phyloP scores from a whole-genome alignment of 2,329 filamentous ascomycete species.

The Lachnellula cervina region DNA sequence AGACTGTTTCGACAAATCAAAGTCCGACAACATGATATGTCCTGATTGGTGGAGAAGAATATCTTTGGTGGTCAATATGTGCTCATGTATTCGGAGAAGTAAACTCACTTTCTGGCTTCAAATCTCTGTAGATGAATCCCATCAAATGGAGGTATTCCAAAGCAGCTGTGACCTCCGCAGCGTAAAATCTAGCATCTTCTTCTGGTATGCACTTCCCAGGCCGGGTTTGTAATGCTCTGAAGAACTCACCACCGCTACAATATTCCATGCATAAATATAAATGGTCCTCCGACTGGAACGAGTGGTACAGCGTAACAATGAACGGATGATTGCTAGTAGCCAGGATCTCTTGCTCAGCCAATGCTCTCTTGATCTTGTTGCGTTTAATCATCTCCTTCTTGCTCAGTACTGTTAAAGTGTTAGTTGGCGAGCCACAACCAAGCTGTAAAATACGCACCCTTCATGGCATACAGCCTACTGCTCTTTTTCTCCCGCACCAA shows the following conservation, averaged over 20 bases:
- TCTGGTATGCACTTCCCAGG: slow-evolving; percentile 97
- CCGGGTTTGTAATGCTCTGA: slow-evolving; percentile 89
- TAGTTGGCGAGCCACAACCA: slow-evolving; percentile 11
- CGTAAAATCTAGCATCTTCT: slow-evolving; percentile 95
- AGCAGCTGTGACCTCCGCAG: slow-evolving; percentile 93
- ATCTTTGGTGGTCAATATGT: slow-evolving; percentile 53
- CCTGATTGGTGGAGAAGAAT: slow-evolving; percentile 98
- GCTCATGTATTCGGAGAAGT: slow-evolving; percentile 4
- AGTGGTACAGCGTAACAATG: slow-evolving; percentile 97
- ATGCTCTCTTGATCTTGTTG: slow-evolving; percentile 98
- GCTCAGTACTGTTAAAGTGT: slow-evolving; percentile 67
- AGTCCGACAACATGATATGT: slow-evolving; percentile 99
- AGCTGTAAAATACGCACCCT: slow-evolving; percentile 58
- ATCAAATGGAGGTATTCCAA: slow-evolving; percentile 96
- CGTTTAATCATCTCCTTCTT: slow-evolving; percentile 99
- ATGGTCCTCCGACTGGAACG: slow-evolving; percentile 98
- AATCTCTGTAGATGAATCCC: slow-evolving; percentile 97
- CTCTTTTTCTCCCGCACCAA: slow-evolving; percentile 98
- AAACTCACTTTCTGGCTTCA: slow-evolving; percentile 89
- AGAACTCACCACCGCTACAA: slow-evolving; percentile 97
- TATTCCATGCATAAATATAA: slow-evolving; percentile 99
- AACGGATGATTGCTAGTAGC: slow-evolving; percentile 99
- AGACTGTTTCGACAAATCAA: slow-evolving; percentile 96
- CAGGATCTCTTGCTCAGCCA: slow-evolving; percentile 96
- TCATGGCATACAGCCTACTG: slow-evolving; percentile 93